These are phyloP conservation scores for Coccomyxa subellipsoidea DNA, from an alignment of 163 green algal species.

Conservation along the genomic window DNA sequence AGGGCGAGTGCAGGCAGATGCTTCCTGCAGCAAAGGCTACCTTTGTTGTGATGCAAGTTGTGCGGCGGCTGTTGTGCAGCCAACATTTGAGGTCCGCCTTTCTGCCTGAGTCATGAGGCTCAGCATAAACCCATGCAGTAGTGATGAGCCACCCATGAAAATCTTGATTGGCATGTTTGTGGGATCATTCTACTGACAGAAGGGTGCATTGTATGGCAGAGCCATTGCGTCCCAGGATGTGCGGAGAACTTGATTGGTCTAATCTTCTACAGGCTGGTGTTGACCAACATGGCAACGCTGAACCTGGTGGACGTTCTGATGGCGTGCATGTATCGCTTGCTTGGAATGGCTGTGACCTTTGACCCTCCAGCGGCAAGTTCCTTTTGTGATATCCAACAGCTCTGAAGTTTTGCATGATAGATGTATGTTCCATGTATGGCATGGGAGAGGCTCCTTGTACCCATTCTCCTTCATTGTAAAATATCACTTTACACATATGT, in stretches of 20 bases:
- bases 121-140: no score
- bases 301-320: slow-evolving; percentile 25
- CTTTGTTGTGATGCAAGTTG: slow-evolving; percentile 23
- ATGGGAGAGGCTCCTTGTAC: no score
- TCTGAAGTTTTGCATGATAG: no score
- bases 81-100: slow-evolving; percentile 1
- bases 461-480: no score
- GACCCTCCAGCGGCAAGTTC: slow-evolving; percentile 19
- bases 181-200: no score
- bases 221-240: slow-evolving; percentile 32
- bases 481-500: no score
- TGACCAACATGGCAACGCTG: slow-evolving; percentile 34
- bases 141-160: no score
- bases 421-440: no score
- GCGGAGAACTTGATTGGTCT: slow-evolving; percentile 35
- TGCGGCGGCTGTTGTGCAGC: not conserved
- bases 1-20: slow-evolving; percentile 1
- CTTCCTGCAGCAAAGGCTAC: slow-evolving; percentile 16
- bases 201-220: slow-evolving; percentile 11
- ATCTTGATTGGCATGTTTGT: no score
- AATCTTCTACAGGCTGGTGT: slow-evolving; percentile 34
- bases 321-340: slow-evolving; percentile 3
- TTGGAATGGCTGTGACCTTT: slow-evolving; percentile 8
- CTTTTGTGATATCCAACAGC: not conserved
- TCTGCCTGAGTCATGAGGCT: no score